Conservation (phyloP, 2,329 filamentous ascomycete genomes). For the Neoscytalidium dimidiatum region DNA sequence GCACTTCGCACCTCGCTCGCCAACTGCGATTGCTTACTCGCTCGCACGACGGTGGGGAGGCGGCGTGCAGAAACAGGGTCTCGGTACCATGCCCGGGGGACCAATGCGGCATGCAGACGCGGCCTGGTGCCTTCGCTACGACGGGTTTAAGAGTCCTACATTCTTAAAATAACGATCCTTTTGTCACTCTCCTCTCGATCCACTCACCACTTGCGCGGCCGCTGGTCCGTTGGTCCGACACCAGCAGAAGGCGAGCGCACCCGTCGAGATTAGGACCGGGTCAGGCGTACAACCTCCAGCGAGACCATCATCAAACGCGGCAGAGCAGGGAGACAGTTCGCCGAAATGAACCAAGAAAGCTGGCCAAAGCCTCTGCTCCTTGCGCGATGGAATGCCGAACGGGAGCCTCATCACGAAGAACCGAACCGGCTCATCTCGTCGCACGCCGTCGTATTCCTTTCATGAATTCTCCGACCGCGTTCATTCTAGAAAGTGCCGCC, state of each 20-base stretch:
- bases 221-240: neutral
- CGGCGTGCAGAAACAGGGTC: neutral
- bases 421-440: neutral
- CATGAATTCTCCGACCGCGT: neutral
- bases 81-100: neutral
- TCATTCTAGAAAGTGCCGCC: neutral
- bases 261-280: neutral
- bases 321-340: neutral
- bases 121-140: no score
- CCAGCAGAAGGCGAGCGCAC: neutral
- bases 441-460: neutral
- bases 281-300: neutral
- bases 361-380: neutral
- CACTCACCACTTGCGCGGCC: neutral
- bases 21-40: neutral
- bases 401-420: neutral
- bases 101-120: no score
- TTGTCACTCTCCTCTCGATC: neutral
- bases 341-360: neutral
- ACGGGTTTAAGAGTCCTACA: neutral
- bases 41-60: constrained; percentile 4
- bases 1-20: neutral
- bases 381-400: neutral
- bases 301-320: neutral
- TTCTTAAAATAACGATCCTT: neutral